Evolutionary conservation across 495 filamentous ascomycete genomes (phyloP).

Genomic region (Pyrenopolyporus hunteri): DNA sequence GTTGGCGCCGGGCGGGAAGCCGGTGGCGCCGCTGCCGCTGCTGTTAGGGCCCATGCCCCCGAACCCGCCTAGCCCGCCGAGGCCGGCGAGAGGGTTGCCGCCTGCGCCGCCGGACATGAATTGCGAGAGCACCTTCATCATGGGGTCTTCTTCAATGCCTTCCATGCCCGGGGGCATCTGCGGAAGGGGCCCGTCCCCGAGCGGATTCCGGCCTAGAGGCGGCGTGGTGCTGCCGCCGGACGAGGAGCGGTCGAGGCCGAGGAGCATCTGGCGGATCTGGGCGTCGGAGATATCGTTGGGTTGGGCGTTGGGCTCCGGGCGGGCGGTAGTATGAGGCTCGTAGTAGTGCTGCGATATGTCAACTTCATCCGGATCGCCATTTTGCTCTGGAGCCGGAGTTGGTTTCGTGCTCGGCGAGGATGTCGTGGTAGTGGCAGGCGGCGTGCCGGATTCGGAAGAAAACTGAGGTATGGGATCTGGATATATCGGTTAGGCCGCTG

Average conservation of each 20-base stretch:
- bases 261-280: conserved; percentile 54
- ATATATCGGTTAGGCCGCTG: not conserved
- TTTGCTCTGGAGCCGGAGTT: conserved; percentile 33
- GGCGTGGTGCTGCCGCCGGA: conserved; percentile 9
- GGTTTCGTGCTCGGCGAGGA: conserved; percentile 22
- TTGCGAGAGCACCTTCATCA: conserved; percentile 49
- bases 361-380: conserved; percentile 73
- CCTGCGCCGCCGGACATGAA: conserved; percentile 50
- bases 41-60: conserved; percentile 31
- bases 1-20: conserved; percentile 51
- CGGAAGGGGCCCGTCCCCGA: conserved; percentile 44
- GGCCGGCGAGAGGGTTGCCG: conserved; percentile 42
- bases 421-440: conserved; percentile 14
- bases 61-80: conserved; percentile 25
- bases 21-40: not conserved
- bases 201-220: conserved; percentile 26
- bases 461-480: conserved; percentile 13
- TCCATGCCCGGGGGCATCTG: conserved; percentile 35
- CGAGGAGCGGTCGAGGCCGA: conserved; percentile 39
- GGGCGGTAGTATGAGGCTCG: conserved; percentile 50
- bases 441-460: conserved; percentile 14
- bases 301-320: conserved; percentile 39
- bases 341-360: conserved; percentile 71
- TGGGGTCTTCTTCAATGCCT: conserved; percentile 41
- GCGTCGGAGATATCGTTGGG: conserved; percentile 44